These are phyloP conservation scores for Ceratocystiopsis minuta DNA, from an alignment of 2,329 filamentous ascomycete genomes.

Conservation along the genomic window DNA sequence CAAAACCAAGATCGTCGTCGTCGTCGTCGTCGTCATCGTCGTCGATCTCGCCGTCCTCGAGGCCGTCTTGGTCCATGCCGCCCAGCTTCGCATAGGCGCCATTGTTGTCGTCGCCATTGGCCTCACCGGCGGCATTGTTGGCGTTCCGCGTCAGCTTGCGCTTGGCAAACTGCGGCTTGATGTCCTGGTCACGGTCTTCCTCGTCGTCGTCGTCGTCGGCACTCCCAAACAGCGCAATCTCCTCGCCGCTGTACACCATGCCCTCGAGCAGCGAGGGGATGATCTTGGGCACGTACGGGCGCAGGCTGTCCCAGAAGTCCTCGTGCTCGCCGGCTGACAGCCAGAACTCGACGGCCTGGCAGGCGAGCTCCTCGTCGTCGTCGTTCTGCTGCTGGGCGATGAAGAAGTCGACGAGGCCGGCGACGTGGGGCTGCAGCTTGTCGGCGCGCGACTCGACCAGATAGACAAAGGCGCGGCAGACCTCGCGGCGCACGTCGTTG, in stretches of 20 bases:
- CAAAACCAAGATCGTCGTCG: constrained; percentile 53
- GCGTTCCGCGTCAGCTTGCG: constrained; percentile 38
- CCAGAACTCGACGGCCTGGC: constrained; percentile 97
- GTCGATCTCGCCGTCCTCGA: constrained; percentile 5
- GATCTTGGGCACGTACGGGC: constrained; percentile 64
- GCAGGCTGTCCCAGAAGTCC: constrained; percentile 56
- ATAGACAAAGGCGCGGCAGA: constrained; percentile 83
- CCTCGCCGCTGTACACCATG: constrained; percentile 94
- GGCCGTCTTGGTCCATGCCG: constrained; percentile 32
- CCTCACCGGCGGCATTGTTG: constrained; percentile 26
- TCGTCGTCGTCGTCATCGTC: constrained; percentile 74
- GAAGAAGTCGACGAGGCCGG: constrained; percentile 82
- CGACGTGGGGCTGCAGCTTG: constrained; percentile 76
- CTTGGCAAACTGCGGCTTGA: constrained; percentile 83
- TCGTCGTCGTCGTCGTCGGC: constrained; percentile 80
- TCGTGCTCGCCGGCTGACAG: constrained; percentile 80
- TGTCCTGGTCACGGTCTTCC: constrained; percentile 77
- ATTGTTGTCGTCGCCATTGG: constrained; percentile 13
- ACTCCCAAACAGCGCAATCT: constrained; percentile 67
- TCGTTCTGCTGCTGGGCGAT: constrained; percentile 72
- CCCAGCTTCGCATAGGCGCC: constrained; percentile 37
- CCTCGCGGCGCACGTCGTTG: constrained; percentile 73
- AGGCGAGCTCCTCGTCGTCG: constrained; percentile 74
- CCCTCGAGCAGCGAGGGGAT: constrained; percentile 80
- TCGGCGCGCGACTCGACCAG: constrained; percentile 81